These are phyloP conservation scores for Plasmodium gaboni DNA, from an alignment of 169 alveolate genomes.

Conservation along the genomic window DNA sequence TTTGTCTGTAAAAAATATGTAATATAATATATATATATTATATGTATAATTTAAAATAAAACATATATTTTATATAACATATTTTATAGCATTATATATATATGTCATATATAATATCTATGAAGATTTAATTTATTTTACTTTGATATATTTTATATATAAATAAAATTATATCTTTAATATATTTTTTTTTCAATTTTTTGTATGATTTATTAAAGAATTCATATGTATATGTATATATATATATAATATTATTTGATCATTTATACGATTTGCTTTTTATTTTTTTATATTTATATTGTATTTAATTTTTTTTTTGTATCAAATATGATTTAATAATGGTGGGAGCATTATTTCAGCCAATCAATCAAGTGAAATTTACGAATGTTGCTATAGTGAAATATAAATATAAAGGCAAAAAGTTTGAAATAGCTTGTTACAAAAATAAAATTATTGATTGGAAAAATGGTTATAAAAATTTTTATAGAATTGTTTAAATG, in stretches of 20 bases:
- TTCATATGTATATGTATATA: neutral
- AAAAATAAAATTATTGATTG: constrained; percentile 96
- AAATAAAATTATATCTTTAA: no score
- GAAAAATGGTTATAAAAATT: constrained; percentile 82
- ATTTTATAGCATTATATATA: no score
- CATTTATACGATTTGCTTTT: neutral
- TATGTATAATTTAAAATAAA: no score
- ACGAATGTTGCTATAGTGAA: constrained; percentile 97
- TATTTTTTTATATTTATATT: neutral
- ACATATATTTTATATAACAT: no score
- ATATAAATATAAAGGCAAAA: constrained; percentile 89
- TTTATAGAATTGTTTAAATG: neutral
- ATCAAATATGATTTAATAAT: constrained; percentile 74
- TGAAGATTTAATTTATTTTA: no score
- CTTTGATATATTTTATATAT: no score
- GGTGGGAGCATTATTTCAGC: constrained; percentile 91
- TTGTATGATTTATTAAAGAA: neutral
- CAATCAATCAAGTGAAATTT: constrained; percentile 93
- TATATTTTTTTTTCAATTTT: neutral
- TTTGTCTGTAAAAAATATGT: no score
- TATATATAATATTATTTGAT: neutral
- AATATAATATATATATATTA: no score
- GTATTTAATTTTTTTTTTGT: neutral
- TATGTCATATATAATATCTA: no score
- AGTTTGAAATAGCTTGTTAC: constrained; percentile 98